These are phyloP conservation scores for Tulasnella sp. DNA, from an alignment of 768 basidiomycete genomes.

Conservation along the genomic window DNA sequence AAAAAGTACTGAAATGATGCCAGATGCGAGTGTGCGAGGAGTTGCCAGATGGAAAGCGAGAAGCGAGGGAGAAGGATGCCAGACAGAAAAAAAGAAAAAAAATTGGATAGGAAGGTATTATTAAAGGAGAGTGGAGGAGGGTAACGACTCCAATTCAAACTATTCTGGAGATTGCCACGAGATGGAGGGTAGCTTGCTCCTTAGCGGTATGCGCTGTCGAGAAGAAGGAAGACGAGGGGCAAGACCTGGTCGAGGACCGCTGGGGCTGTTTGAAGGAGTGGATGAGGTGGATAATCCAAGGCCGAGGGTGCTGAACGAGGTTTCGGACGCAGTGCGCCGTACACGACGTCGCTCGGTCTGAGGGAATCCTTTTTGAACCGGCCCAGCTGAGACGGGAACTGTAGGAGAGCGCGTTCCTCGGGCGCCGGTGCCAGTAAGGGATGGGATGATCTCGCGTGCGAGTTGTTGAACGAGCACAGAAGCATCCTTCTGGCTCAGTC, in stretches of 20 bases:
- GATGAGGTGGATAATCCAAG: slow-evolving; percentile 4
- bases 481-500: slow-evolving; percentile 74
- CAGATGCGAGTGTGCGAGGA: background rate
- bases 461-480: slow-evolving; percentile 87
- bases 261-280: background rate
- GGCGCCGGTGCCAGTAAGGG: slow-evolving; percentile 50
- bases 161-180: background rate
- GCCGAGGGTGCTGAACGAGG: slow-evolving; percentile 8
- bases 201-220: background rate
- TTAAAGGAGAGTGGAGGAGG: background rate
- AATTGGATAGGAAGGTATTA: background rate
- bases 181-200: background rate
- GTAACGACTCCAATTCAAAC: background rate
- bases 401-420: background rate
- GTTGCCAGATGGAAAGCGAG: background rate
- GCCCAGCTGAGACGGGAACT: slow-evolving; percentile 36
- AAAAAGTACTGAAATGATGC: background rate
- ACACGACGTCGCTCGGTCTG: slow-evolving; percentile 35
- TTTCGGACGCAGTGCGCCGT: slow-evolving; percentile 62
- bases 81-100: background rate
- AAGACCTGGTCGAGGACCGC: background rate
- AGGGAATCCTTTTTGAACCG: background rate
- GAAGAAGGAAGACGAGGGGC: slow-evolving; percentile 1
- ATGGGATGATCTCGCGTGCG: slow-evolving; percentile 76
- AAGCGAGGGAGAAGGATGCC: background rate